Percentiles rank a stretch among this genome's conserved stretches.
phyloP scores from a whole-genome alignment of 129 eudicot species.

The Saussurea involucrata region DNA sequence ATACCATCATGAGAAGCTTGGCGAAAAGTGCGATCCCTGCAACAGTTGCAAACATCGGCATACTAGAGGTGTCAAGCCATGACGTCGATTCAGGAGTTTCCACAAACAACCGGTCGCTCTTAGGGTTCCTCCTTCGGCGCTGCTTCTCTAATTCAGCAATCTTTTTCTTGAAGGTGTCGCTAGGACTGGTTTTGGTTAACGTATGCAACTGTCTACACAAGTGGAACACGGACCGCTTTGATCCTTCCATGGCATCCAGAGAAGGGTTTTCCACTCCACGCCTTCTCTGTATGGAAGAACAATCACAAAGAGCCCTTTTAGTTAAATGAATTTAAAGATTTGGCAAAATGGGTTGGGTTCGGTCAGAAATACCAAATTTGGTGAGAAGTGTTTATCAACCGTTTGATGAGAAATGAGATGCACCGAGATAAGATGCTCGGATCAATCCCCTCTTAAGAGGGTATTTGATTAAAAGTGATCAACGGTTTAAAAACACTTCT shows the following conservation, averaged over 20 bases:
- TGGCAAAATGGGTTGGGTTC: too few species aligned
- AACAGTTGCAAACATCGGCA: conserved; percentile 80
- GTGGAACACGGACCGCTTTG: conserved; percentile 25
- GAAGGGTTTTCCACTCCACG: not conserved
- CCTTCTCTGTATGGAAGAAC: not conserved
- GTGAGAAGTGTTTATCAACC: too few species aligned
- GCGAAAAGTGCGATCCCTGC: conserved; percentile 79
- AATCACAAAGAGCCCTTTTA: not conserved
- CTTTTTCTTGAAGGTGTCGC: conserved; percentile 64
- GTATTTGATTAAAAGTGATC: too few species aligned
- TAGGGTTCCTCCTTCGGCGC: conserved; percentile 43
- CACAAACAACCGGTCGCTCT: conserved; percentile 55
- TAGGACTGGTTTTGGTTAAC: conserved; percentile 46
- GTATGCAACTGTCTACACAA: conserved; percentile 49
- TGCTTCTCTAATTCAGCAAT: conserved; percentile 48
- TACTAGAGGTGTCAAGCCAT: conserved; percentile 75
- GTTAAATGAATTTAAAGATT: not conserved
- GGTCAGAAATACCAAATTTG: too few species aligned
- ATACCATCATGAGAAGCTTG: conserved; percentile 88
- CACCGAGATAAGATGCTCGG: too few species aligned
- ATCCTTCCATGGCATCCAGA: conserved; percentile 32
- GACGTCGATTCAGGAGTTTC: conserved; percentile 71
- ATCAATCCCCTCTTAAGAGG: too few species aligned
- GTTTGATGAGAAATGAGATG: too few species aligned
- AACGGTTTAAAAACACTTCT: too few species aligned